Evolutionary conservation across 2,329 filamentous ascomycete genomes (phyloP).

Genomic region (Hymenoscyphus infarciens): DNA sequence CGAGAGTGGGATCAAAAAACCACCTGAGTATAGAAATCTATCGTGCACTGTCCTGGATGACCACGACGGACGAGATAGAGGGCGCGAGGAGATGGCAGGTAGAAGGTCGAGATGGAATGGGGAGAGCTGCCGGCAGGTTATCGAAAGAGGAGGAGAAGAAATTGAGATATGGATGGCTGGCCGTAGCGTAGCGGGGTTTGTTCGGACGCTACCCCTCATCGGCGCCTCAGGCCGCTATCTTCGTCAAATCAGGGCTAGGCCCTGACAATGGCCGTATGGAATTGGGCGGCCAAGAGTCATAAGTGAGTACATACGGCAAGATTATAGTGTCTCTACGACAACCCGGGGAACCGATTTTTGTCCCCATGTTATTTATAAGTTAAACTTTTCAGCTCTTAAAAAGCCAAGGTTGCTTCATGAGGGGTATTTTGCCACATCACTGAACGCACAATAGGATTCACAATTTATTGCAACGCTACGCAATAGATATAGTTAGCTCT

Average conservation of each 20-base stretch:
- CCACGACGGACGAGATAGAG: conserved; percentile 31
- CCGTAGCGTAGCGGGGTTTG: neutral
- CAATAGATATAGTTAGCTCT: too few species aligned
- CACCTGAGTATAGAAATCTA: conserved; percentile 27
- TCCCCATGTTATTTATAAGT: neutral
- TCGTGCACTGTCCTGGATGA: conserved; percentile 29
- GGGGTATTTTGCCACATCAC: conserved; percentile 6
- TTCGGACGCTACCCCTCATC: neutral
- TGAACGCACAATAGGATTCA: neutral
- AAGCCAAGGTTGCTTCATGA: neutral
- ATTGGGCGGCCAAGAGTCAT: neutral
- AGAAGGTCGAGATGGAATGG: conserved; percentile 20
- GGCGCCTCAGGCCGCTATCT: conserved; percentile 6
- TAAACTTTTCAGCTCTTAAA: neutral
- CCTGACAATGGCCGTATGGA: neutral
- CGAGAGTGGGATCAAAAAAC: conserved; percentile 25
- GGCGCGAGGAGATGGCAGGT: conserved; percentile 25
- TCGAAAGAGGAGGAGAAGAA: conserved; percentile 3
- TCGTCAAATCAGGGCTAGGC: conserved; percentile 9
- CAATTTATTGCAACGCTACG: too few species aligned
- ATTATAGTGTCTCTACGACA: neutral
- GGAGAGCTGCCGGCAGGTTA: conserved; percentile 11
- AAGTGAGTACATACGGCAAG: conserved; percentile 1
- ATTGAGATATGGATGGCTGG: conserved; percentile 5
- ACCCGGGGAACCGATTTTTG: neutral